Percentiles rank a stretch among this genome's conserved stretches.
phyloP scores from a whole-genome alignment of 768 basidiomycete genomes.

The Auricularia sp. region DNA sequence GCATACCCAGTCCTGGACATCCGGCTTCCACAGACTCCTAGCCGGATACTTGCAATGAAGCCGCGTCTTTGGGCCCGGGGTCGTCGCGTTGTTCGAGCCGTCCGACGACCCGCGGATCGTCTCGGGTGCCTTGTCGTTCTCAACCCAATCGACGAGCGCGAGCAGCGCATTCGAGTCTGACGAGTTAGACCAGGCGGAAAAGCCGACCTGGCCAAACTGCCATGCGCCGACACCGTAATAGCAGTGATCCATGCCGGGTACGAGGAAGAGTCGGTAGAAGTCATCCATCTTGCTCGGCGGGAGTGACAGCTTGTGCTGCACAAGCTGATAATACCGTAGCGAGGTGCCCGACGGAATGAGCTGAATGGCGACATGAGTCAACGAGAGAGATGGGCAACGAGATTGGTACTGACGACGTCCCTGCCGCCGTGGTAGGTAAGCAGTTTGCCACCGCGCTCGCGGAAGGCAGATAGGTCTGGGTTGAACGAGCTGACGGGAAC shows the following conservation, averaged over 20 bases:
- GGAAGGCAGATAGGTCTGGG: not conserved
- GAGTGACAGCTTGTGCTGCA: not conserved
- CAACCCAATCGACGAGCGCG: not conserved
- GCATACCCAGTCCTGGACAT: not conserved
- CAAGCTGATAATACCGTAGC: not conserved
- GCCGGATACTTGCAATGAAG: not conserved
- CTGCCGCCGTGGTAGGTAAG: not conserved
- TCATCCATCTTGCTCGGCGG: not conserved
- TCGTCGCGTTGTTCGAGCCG: not conserved
- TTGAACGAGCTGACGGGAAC: not conserved
- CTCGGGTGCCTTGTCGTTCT: not conserved
- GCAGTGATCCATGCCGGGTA: not conserved
- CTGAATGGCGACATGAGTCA: not conserved
- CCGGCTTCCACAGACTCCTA: not conserved
- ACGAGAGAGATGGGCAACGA: not conserved
- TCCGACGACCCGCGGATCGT: not conserved
- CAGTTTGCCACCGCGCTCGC: not conserved
- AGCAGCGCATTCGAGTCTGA: not conserved
- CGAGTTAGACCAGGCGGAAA: not conserved
- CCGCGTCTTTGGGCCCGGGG: not conserved
- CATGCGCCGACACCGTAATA: not conserved
- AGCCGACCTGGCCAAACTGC: not conserved
- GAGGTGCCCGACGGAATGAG: not conserved
- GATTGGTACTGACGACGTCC: not conserved
- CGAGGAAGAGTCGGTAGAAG: not conserved